Conservation (phyloP, 371 early-diverging fungal genomes). For the Mucor lusitanicus region DNA sequence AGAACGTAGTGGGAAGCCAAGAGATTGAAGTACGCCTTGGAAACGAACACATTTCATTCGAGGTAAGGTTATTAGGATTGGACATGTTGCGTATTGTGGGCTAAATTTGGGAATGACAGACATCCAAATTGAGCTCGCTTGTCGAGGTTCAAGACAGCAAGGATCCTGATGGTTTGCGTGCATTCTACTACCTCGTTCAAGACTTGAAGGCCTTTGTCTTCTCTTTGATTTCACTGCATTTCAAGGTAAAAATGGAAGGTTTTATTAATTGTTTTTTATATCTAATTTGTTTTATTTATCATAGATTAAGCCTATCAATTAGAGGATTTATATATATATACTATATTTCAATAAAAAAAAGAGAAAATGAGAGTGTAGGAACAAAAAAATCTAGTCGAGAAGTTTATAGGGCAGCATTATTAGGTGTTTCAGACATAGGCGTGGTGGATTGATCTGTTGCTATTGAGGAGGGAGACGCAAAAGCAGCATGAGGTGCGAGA, state of each 20-base stretch:
- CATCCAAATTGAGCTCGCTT: slow-evolving; percentile 90
- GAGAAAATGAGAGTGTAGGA: slow-evolving; percentile 5
- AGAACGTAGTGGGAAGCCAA: slow-evolving; percentile 89
- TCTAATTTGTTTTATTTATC: not conserved
- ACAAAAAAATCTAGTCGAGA: slow-evolving; percentile 3
- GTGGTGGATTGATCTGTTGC: not conserved
- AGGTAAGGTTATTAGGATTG: slow-evolving; percentile 55
- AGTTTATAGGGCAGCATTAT: not conserved
- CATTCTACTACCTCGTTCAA: slow-evolving; percentile 96
- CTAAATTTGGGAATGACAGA: slow-evolving; percentile 51
- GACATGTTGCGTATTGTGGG: not conserved
- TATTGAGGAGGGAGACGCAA: slow-evolving; percentile 8
- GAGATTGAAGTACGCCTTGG: slow-evolving; percentile 93
- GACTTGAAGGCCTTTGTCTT: slow-evolving; percentile 96
- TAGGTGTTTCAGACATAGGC: not conserved
- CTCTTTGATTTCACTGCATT: slow-evolving; percentile 92
- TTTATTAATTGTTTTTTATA: not conserved
- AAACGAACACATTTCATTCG: slow-evolving; percentile 91
- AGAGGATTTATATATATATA: not conserved
- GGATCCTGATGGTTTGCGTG: slow-evolving; percentile 94
- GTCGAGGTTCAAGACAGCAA: slow-evolving; percentile 87
- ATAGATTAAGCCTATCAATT: slow-evolving; percentile 54
- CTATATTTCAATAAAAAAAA: not conserved
- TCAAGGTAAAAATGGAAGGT: slow-evolving; percentile 74
- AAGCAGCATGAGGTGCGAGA: not conserved